These are phyloP conservation scores for Aspergillus nidulans DNA, from an alignment of 495 filamentous ascomycete genomes.

Conservation along the genomic window DNA sequence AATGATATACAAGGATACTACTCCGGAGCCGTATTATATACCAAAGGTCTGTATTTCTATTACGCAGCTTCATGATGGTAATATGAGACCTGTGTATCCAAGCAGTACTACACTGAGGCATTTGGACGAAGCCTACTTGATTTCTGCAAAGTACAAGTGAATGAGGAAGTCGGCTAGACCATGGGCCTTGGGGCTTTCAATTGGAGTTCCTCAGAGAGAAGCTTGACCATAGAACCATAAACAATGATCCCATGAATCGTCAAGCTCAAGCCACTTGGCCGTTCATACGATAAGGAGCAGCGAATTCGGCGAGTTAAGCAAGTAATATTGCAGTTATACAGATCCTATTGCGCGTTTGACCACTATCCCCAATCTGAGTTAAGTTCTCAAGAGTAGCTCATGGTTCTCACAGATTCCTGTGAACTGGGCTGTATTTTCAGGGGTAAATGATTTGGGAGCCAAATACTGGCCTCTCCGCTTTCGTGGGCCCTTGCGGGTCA, in stretches of 20 bases:
- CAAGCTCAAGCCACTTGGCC: too few species aligned
- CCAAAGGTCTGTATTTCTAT: conserved; percentile 1
- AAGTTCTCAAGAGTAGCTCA: not conserved
- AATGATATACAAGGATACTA: conserved; percentile 3
- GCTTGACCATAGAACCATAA: too few species aligned
- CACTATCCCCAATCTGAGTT: too few species aligned
- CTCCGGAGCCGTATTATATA: conserved; percentile 10
- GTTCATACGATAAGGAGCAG: too few species aligned
- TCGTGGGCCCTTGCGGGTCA: conserved; percentile 32
- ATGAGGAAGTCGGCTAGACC: not conserved
- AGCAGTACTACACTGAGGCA: conserved; percentile 1
- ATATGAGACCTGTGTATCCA: conserved; percentile 7
- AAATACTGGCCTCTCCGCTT: conserved; percentile 10
- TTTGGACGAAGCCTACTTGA: not conserved
- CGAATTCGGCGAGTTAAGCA: too few species aligned
- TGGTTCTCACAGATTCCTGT: not conserved
- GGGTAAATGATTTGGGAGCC: conserved; percentile 29
- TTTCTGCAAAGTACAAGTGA: not conserved
- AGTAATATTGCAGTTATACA: too few species aligned
- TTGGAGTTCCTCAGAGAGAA: too few species aligned
- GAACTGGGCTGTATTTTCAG: conserved; percentile 10
- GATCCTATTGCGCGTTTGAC: too few species aligned
- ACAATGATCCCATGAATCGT: too few species aligned
- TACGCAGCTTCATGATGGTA: not conserved
- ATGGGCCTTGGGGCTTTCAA: not conserved